These are phyloP conservation scores for Anethum foeniculum DNA, from an alignment of 140 eudicot species.

Conservation along the genomic window DNA sequence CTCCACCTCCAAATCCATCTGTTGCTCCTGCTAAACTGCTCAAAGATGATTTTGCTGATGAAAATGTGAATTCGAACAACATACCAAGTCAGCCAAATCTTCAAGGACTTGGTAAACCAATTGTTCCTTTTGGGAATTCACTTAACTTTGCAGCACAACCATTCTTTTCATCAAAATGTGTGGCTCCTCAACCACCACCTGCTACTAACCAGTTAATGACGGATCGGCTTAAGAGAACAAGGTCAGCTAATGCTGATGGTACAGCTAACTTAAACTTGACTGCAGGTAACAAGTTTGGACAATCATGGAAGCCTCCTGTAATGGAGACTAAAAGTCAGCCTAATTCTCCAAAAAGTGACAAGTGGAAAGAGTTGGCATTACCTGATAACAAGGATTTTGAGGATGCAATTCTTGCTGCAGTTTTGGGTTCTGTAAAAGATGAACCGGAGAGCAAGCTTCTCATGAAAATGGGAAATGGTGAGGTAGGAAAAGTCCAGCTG, in stretches of 20 bases:
- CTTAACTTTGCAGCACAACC: slow-evolving; percentile 78
- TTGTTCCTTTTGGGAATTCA: slow-evolving; percentile 27
- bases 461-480: slow-evolving; percentile 21
- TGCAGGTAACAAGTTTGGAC: slow-evolving; percentile 19
- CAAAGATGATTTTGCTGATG: slow-evolving; percentile 54
- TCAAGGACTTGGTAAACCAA: slow-evolving; percentile 19
- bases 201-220: slow-evolving; percentile 21
- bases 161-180: slow-evolving; percentile 43
- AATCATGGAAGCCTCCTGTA: slow-evolving; percentile 2
- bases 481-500: slow-evolving; percentile 24
- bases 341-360: slow-evolving; percentile 31
- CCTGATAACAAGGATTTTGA: slow-evolving; percentile 15
- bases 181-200: slow-evolving; percentile 18
- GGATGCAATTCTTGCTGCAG: slow-evolving; percentile 16
- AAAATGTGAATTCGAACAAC: slow-evolving; percentile 43
- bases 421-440: neutral
- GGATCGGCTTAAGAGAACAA: slow-evolving; percentile 74
- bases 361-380: slow-evolving; percentile 3
- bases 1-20: slow-evolving; percentile 1
- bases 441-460: slow-evolving; percentile 1
- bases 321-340: slow-evolving; percentile 42
- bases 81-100: slow-evolving; percentile 10
- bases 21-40: slow-evolving; percentile 12
- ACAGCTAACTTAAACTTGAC: slow-evolving; percentile 2
- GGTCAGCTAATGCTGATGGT: slow-evolving; percentile 46